Evolutionary conservation across 1,284 basidiomycete species (phyloP), one percentile per base, ranked within the genome.

Genomic region (Puccinia hordei): DNA sequence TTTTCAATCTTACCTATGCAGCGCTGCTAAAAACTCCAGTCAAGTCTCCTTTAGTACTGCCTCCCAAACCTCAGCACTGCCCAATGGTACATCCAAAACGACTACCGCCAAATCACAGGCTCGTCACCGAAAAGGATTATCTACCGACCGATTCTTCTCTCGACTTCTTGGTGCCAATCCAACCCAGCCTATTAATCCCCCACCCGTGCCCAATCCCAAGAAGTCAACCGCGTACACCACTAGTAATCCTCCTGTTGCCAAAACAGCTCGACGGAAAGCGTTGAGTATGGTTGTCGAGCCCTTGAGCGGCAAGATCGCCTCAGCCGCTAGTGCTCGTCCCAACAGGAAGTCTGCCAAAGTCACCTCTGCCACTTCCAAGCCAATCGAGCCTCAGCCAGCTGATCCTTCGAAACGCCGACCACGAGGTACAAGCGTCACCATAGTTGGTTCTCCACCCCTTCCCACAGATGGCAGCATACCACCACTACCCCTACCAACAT

Each of bases 241-340:
- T 24, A 51, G 61, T n/a, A 15, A 49, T 12, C 41, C 38, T 10
- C 66, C 69, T 17, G 49, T 44, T 17, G 59, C 69, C n/a, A 83
- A 81, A 44, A 78, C 73, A 24, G 90, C 87, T 88, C 87, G 84
- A 84, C 87, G 92, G 82, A 93, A 92, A 85, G 93, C 93, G 0
- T 87, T 94, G 78, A 93, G 91, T 0, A 89, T 93, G 66, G 92
- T 93, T 89, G 91, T 92, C 4, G 92, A 92, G 83, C 91, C 92
- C 8, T 87, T 93, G 83, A 89, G 88, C 81, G 88, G 89, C 73
- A 88, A 87, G 3, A 89, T 91, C 82, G 81, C 69, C 81, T 71
- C 73, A 81, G 76, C 68, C 82, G 27, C 83, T 86, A 66, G 86
- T 87, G 41, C 85, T 87, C 66, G 87, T 86, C 57, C 85, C 86